Evolutionary conservation across 768 basidiomycete species (phyloP).

Genomic region (Peribolospora kevripleyi): DNA sequence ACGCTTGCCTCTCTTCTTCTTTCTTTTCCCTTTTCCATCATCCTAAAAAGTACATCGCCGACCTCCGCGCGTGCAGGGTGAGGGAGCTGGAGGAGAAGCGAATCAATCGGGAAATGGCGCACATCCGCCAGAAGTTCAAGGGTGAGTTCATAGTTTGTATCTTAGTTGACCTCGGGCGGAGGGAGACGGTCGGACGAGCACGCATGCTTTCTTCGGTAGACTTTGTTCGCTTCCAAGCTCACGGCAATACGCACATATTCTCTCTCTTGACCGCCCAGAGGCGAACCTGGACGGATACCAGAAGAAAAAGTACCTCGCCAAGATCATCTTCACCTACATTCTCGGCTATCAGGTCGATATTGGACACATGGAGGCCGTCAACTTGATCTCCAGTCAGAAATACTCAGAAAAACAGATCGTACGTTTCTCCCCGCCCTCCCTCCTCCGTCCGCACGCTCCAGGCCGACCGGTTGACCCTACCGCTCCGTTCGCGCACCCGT

Average conservation of each 20-base stretch:
- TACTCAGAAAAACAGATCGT: constrained; percentile 99
- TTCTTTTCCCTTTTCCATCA: not conserved
- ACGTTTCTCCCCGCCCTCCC: constrained; percentile 16
- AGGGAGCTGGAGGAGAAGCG: constrained; percentile 94
- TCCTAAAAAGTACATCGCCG: constrained; percentile 66
- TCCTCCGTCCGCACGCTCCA: too few species aligned
- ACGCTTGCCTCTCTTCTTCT: too few species aligned
- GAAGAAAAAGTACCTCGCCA: constrained; percentile 58
- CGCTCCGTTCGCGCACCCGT: not conserved
- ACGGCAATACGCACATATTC: not conserved
- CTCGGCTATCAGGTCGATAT: constrained; percentile 96
- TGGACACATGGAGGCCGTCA: constrained; percentile 98
- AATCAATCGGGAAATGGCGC: constrained; percentile 99
- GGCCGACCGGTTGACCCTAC: too few species aligned
- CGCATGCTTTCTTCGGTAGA: not conserved
- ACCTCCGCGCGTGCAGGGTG: constrained; percentile 86
- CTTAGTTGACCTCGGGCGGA: too few species aligned
- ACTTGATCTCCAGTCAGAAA: constrained; percentile 79
- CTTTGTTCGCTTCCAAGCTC: not conserved
- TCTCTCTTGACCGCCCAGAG: constrained; percentile 12
- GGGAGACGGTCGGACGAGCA: too few species aligned
- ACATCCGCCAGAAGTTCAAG: constrained; percentile 97
- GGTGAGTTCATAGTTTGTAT: constrained; percentile 24
- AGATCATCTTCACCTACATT: constrained; percentile 98
- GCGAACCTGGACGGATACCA: constrained; percentile 26